phyloP scores from a whole-genome alignment of 768 basidiomycete species.

The Lactarius quietus region DNA sequence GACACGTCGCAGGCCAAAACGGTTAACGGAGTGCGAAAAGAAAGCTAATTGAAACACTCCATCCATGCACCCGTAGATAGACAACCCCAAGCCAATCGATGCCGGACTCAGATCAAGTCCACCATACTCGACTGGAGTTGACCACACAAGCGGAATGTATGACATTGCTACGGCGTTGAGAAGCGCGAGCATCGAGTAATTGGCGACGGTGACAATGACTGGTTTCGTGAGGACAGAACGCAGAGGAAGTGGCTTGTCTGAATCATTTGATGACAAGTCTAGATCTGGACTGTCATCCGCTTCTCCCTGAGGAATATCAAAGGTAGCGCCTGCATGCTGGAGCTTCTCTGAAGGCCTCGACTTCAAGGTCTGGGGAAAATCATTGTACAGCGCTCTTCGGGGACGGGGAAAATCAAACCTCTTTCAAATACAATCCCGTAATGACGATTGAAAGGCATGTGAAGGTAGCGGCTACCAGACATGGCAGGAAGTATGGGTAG shows the following conservation, averaged over 20 bases:
- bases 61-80: not conserved
- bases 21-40: not conserved
- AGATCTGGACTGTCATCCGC: not conserved
- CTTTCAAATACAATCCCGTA: not conserved
- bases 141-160: not conserved
- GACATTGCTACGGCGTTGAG: not conserved
- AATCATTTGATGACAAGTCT: not conserved
- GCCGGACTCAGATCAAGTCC: not conserved
- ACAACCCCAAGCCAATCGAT: not conserved
- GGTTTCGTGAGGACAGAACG: not conserved
- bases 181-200: not conserved
- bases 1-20: not conserved
- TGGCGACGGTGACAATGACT: not conserved
- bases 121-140: not conserved
- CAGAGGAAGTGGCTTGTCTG: not conserved
- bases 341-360: not conserved
- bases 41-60: not conserved
- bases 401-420: not conserved
- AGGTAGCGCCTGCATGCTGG: not conserved
- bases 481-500: conserved; percentile 29
- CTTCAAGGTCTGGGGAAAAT: not conserved
- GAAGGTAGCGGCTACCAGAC: conserved; percentile 2
- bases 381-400: not conserved
- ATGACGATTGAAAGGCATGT: not conserved
- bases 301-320: not conserved